These are phyloP conservation scores for Kuraishia borneana DNA, from an alignment of 805 yeast genomes.

Conservation along the genomic window DNA sequence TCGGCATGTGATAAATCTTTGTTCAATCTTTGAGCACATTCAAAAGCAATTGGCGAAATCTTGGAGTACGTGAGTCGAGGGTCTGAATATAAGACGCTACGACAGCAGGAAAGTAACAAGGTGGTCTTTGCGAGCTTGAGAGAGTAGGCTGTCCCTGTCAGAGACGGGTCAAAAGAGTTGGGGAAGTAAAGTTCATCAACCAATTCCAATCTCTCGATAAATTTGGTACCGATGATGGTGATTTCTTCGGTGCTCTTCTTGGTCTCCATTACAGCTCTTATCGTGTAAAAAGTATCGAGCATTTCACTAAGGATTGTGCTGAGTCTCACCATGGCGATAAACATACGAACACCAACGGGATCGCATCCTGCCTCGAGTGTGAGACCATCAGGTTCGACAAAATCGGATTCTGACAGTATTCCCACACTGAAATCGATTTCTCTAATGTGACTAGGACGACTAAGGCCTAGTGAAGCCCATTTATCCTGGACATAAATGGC, in stretches of 20 bases:
- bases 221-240: neutral
- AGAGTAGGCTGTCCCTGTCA: too few relatives aligned
- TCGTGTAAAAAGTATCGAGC: neutral
- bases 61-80: neutral
- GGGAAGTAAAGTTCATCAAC: neutral
- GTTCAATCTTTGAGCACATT: neutral
- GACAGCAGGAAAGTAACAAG: neutral
- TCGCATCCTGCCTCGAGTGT: neutral
- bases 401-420: neutral
- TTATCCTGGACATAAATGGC: slow-evolving; percentile 20
- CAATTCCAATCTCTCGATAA: neutral
- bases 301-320: neutral
- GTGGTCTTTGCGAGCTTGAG: neutral
- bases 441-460: slow-evolving; percentile 14
- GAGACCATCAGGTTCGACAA: neutral
- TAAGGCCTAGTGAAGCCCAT: slow-evolving; percentile 20
- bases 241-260: neutral
- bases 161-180: neutral
- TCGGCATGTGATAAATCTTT: slow-evolving; percentile 9
- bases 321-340: neutral
- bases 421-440: neutral
- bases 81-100: neutral
- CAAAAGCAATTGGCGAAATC: neutral
- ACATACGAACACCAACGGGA: neutral
- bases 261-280: neutral